These are phyloP conservation scores for Paramecium biaurelia DNA, from an alignment of 73 alveolate species.

Conservation along the genomic window DNA sequence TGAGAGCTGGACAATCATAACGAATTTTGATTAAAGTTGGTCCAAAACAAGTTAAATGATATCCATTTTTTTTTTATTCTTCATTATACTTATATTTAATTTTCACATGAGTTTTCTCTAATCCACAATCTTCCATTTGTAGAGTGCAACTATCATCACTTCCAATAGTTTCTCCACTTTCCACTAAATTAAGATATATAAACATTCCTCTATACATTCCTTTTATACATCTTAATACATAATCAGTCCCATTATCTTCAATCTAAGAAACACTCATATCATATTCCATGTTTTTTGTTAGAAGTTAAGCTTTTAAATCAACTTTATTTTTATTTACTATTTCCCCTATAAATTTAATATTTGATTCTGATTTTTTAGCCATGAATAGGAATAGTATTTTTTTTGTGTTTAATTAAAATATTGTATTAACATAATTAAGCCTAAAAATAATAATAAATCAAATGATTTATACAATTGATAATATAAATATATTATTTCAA, in stretches of 20 bases:
- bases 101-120: background rate
- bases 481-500: background rate
- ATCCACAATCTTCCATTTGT: constrained; percentile 42
- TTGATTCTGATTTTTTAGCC: background rate
- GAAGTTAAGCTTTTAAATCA: background rate
- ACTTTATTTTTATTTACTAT: background rate
- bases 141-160: constrained; percentile 28
- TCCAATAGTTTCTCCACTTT: constrained; percentile 62
- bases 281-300: background rate
- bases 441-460: background rate
- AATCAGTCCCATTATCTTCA: constrained; percentile 58
- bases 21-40: constrained; percentile 31
- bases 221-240: constrained; percentile 49
- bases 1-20: constrained; percentile 36
- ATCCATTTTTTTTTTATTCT: constrained; percentile 8
- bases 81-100: constrained; percentile 20
- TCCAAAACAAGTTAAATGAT: background rate
- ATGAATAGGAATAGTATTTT: background rate
- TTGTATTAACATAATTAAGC: background rate
- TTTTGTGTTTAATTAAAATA: background rate
- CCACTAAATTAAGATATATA: constrained; percentile 25
- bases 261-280: constrained; percentile 28
- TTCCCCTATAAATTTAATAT: background rate
- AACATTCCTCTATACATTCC: constrained; percentile 62
- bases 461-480: background rate